phyloP scores from a whole-genome alignment of 108 stramenopile genomes.

The Tribonema minus region DNA sequence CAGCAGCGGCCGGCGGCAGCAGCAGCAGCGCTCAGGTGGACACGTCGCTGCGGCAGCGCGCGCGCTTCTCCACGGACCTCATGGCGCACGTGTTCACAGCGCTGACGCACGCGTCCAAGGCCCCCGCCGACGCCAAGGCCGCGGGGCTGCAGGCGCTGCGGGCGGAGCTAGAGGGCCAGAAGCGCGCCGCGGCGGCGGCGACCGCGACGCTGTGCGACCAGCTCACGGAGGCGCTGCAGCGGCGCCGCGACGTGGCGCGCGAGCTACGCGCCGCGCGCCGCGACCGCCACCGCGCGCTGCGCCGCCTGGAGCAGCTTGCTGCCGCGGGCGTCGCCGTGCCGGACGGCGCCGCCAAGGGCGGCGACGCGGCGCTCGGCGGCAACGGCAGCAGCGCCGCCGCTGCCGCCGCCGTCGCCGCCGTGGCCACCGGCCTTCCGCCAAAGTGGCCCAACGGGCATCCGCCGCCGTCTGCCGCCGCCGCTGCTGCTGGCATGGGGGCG shows the following conservation, averaged over 20 bases:
- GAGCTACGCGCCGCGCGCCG: background rate
- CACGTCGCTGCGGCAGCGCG: conserved; percentile 4
- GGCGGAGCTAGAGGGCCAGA: conserved; percentile 12
- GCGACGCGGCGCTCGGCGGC: no score
- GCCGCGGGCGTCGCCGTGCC: conserved; percentile 21
- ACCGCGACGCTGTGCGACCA: conserved; percentile 12
- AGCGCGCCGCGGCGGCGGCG: conserved; percentile 8
- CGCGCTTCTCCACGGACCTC: conserved; percentile 8
- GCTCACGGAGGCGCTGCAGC: conserved; percentile 28
- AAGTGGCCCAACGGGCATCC: no score
- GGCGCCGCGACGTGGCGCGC: conserved; percentile 16
- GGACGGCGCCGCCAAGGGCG: no score
- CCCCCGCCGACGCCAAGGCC: conserved; percentile 1
- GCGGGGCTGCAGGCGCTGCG: background rate
- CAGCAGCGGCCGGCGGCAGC: no score
- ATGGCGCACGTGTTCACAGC: conserved; percentile 11
- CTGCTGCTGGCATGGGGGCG: no score
- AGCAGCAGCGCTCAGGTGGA: no score
- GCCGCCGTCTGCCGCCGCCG: no score
- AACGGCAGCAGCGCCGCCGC: no score
- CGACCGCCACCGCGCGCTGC: conserved; percentile 9
- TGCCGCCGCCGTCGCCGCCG: no score
- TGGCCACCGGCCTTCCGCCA: no score
- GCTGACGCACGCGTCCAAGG: conserved; percentile 2
- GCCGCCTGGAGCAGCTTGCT: conserved; percentile 20